Evolutionary conservation across 139 green algal genomes (phyloP).

Genomic region (Ettlia oleoabundans): DNA sequence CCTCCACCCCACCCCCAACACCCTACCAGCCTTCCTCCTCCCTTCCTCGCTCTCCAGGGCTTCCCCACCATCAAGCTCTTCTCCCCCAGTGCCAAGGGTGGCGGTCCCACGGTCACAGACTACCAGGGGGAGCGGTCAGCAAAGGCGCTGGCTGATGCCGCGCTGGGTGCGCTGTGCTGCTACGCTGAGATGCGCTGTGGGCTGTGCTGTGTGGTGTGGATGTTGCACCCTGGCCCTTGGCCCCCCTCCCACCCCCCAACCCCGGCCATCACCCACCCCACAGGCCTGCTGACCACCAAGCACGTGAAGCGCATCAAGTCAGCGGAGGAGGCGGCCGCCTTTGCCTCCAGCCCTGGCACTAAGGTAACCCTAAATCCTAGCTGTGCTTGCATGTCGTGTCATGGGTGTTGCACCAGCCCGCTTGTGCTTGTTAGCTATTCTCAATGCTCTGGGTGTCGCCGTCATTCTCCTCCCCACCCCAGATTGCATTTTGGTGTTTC

Average conservation of each 20-base stretch:
- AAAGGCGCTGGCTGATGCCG: constrained; percentile 22
- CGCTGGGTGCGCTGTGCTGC: neutral
- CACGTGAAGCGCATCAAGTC: constrained; percentile 21
- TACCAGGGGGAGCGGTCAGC: constrained; percentile 25
- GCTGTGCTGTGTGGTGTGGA: no score
- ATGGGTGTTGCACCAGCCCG: no score
- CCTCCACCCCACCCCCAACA: neutral
- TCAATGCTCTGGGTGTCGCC: no score
- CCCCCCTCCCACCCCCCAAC: neutral
- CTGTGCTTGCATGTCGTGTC: no score
- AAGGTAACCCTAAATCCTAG: constrained; percentile 14
- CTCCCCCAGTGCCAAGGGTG: neutral
- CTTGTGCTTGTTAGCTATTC: no score
- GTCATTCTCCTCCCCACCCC: neutral
- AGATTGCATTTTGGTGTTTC: neutral
- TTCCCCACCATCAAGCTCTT: constrained; percentile 62
- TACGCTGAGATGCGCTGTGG: no score
- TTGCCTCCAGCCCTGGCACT: constrained; percentile 14
- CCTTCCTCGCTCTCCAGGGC: constrained; percentile 5
- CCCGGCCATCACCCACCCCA: neutral
- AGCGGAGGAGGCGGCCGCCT: constrained; percentile 20
- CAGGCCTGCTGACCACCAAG: constrained; percentile 28
- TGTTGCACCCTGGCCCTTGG: no score
- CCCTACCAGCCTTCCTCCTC: neutral
- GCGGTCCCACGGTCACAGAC: neutral